Evolutionary conservation across 139 green algal species (phyloP).

Genomic region (Picochlorum sp.): DNA sequence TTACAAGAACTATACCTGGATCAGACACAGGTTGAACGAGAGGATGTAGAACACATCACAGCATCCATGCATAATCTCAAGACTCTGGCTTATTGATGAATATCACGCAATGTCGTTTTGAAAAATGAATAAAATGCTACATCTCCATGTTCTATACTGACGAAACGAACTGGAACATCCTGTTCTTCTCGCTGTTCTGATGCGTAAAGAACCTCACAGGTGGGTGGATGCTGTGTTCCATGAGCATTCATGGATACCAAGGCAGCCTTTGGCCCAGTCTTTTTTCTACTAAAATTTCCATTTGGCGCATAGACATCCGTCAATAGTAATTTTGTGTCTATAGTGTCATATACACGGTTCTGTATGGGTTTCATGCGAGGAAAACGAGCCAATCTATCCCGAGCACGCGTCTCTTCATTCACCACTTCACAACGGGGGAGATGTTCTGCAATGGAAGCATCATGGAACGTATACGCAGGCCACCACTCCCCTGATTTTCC

Average conservation of each 20-base stretch:
- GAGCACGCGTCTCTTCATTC: background rate
- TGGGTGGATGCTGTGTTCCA: background rate
- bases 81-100: conserved; percentile 6
- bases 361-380: background rate
- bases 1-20: conserved; percentile 34
- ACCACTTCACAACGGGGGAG: background rate
- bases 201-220: background rate
- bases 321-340: conserved; percentile 7
- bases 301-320: conserved; percentile 26
- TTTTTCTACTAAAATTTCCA: conserved; percentile 22
- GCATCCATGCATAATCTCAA: background rate
- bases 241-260: conserved; percentile 5
- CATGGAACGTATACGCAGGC: background rate
- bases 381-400: background rate
- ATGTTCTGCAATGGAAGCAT: background rate
- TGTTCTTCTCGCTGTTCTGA: conserved; percentile 12
- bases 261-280: conserved; percentile 1
- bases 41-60: background rate
- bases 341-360: background rate
- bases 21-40: conserved; percentile 10
- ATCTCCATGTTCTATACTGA: conserved; percentile 27
- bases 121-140: conserved; percentile 22
- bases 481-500: background rate
- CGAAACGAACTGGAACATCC: conserved; percentile 15
- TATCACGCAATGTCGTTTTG: conserved; percentile 11